Base-by-base conservation (phyloP, 1,284 basidiomycete genomes). In the Trametes hirsuta region DNA sequence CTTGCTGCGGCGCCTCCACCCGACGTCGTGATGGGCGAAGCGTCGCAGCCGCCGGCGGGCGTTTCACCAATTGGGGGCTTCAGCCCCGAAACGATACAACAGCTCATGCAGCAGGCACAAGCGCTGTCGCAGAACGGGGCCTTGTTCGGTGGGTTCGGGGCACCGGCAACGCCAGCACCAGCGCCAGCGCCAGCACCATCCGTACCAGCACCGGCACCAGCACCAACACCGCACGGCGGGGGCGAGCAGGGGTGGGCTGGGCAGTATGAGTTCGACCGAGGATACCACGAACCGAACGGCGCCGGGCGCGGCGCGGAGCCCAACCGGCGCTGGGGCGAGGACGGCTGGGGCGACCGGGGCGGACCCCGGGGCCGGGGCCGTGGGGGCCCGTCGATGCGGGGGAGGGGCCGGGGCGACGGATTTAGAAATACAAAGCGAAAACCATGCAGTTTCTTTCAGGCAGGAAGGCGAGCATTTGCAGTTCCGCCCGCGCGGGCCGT, bases 401-500 rank as follows among this genome's bases (percentile, higher is more conserved):
- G 85, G 47, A 72, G 84, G 62, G 83, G 86, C 54, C 74, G 75
- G 39, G 78, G 81, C 47, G 80, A 79, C 63, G 85, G 83, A 62
- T 84, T 79, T 87, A 90, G 82, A 85, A 81, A 78, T 79, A 88
- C 79, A 83, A 90, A 87, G 85, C 83, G 87, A 85, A 87, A 84
- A 86, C 85, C 87, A 78, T 93, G 91, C 87, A 88, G 81, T 82
- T 93, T 91, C 81, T 92, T 87, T 84, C 84, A 84, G 78, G 83
- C 86, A 83, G 91, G 90, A 90, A 92, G 90, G 90, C 87, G 85
- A 93, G 91, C 87, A 83, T 81, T 30, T 48, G 61, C 69, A 77
- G 74, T 74, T 73, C 67, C 74, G 75, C 72, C 72, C 62, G 66
- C 25, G 41, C 36, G 22, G 49, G 68, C 68, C 70, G 53, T 58